Evolutionary conservation across 305 asterid genomes (phyloP).

Genomic region (Fraxinus albicans): DNA sequence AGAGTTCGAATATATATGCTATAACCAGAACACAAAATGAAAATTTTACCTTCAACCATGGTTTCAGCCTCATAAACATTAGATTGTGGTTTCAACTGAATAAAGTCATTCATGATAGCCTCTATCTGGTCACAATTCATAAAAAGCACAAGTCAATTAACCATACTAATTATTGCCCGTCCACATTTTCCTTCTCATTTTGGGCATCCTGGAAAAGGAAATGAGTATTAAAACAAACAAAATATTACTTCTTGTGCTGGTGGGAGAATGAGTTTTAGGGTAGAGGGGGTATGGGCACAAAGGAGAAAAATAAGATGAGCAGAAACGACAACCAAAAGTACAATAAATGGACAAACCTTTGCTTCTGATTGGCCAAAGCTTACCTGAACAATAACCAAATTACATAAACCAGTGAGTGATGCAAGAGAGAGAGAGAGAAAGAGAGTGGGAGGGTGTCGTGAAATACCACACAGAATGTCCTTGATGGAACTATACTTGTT

Average conservation of each 20-base stretch:
- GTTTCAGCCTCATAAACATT: conserved; percentile 75
- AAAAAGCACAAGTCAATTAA: conserved; percentile 16
- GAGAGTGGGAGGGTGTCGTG: not conserved
- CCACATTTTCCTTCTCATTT: conserved; percentile 10
- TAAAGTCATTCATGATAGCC: conserved; percentile 84
- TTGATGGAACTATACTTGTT: conserved; percentile 81
- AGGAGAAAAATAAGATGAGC: not conserved
- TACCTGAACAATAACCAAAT: conserved; percentile 48
- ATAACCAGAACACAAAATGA: conserved; percentile 4
- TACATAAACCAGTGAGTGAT: not conserved
- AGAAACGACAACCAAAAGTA: not conserved
- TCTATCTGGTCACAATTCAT: conserved; percentile 57
- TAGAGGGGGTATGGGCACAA: not conserved
- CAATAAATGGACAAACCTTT: conserved; percentile 54
- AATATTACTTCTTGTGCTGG: conserved; percentile 8
- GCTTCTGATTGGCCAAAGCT: conserved; percentile 93
- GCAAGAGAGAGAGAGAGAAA: conserved; percentile 12
- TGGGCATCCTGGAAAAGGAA: conserved; percentile 3
- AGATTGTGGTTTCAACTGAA: conserved; percentile 76
- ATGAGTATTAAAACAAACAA: not conserved
- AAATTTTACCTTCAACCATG: conserved; percentile 75
- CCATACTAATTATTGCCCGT: not conserved
- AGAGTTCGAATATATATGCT: not conserved
- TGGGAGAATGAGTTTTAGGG: not conserved
- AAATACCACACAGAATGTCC: conserved; percentile 91